Evolutionary conservation across 1,284 basidiomycete species (phyloP).

Genomic region (Lentinus polychrous): DNA sequence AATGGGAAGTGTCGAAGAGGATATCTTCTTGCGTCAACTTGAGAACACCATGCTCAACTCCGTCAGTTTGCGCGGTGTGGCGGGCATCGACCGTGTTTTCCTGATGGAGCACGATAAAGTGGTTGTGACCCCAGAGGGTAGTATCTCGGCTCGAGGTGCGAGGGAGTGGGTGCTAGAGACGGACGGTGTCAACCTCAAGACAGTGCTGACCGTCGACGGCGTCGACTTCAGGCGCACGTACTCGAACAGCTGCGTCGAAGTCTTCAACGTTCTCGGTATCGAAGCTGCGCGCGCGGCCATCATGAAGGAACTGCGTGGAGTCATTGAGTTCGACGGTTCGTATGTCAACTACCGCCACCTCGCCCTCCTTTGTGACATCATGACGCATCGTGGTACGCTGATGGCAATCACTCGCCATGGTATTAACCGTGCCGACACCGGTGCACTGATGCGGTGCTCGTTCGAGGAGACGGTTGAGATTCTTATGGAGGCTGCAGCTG

Average conservation of each 20-base stretch:
- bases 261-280: slow-evolving; percentile 96
- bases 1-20: slow-evolving; percentile 77
- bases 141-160: slow-evolving; percentile 50
- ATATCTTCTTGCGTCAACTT: slow-evolving; percentile 93
- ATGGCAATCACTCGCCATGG: slow-evolving; percentile 99
- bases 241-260: slow-evolving; percentile 96
- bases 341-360: slow-evolving; percentile 99
- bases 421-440: slow-evolving; percentile 97
- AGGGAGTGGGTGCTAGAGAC: slow-evolving; percentile 98
- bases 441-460: slow-evolving; percentile 96
- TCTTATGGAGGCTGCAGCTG: slow-evolving; percentile 96
- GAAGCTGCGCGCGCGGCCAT: slow-evolving; percentile 94
- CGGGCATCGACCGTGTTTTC: slow-evolving; percentile 90
- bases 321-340: slow-evolving; percentile 99
- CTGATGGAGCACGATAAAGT: slow-evolving; percentile 86
- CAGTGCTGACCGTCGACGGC: slow-evolving; percentile 91
- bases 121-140: slow-evolving; percentile 57
- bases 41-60: slow-evolving; percentile 96
- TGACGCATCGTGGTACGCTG: slow-evolving; percentile 93
- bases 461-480: slow-evolving; percentile 99
- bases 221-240: slow-evolving; percentile 91
- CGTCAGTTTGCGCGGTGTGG: slow-evolving; percentile 93
- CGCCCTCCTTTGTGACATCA: slow-evolving; percentile 92
- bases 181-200: slow-evolving; percentile 92
- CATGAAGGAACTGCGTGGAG: slow-evolving; percentile 86